A percentile compares a stretch with the other conserved stretches of the same genome.
Evolutionary conservation across 176 grass and related monocot genomes (phyloP).

Genomic region (Carex kokanica): DNA sequence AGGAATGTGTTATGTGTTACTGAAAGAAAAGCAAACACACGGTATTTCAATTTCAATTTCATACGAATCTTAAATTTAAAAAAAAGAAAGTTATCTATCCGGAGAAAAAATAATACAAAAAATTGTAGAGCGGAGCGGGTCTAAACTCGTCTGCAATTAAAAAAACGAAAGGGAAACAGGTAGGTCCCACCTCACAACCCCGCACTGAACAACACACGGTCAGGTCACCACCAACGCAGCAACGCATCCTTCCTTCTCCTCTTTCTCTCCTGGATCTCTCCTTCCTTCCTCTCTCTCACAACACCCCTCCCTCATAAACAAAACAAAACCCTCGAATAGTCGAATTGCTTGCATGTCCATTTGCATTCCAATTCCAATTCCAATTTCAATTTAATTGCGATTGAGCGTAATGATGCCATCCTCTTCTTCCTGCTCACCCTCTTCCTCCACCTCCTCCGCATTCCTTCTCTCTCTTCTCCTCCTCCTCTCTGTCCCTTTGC

Average conservation of each 20-base stretch:
- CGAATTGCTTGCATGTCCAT: neutral
- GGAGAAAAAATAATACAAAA: neutral
- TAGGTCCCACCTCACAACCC: neutral
- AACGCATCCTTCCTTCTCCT: neutral
- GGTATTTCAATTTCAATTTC: too few relatives aligned
- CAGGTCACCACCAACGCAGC: neutral
- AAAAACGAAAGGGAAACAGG: neutral
- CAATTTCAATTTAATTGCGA: neutral
- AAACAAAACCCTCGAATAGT: neutral
- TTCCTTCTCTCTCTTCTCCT: conserved; percentile 65
- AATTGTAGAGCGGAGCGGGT: neutral
- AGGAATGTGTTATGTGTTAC: too few relatives aligned
- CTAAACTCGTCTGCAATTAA: neutral
- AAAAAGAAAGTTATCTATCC: too few relatives aligned
- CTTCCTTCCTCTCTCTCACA: too few relatives aligned
- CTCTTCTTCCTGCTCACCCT: neutral
- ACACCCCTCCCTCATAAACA: too few relatives aligned
- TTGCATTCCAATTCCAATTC: too few relatives aligned
- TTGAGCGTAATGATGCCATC: neutral
- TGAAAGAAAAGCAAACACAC: too few relatives aligned
- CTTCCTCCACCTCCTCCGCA: conserved; percentile 32
- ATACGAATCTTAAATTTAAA: too few relatives aligned
- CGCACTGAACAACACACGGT: neutral
- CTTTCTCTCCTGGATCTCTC: conserved; percentile 1
- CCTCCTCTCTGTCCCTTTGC: conserved; percentile 55